Percentiles rank a stretch among this genome's conserved stretches.
Evolutionary conservation across 108 stramenopile genomes (phyloP).

Genomic region (Aureococcus anophagefferens): DNA sequence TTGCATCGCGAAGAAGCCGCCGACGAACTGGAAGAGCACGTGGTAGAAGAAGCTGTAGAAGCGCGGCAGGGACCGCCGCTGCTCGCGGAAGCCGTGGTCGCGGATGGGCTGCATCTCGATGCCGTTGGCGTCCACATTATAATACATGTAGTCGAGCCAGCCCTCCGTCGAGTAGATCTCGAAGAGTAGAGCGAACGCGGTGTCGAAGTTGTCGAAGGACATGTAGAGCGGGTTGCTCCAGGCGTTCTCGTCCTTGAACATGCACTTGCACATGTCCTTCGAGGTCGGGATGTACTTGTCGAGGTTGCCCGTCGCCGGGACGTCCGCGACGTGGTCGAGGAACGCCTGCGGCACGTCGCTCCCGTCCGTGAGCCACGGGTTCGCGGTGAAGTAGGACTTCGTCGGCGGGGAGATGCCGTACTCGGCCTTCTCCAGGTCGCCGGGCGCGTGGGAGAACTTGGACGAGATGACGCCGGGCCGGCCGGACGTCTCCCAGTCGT

Average conservation of each 20-base stretch:
- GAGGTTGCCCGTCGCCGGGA: not conserved
- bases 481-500: not conserved
- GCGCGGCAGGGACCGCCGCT: conserved; percentile 22
- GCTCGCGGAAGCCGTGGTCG: conserved; percentile 7
- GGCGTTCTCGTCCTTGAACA: conserved; percentile 32
- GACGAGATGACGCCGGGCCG: not conserved
- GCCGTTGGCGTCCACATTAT: conserved; percentile 44
- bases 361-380: too few relatives aligned
- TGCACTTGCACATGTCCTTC: conserved; percentile 31
- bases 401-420: not conserved
- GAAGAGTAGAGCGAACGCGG: conserved; percentile 40
- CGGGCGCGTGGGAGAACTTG: not conserved
- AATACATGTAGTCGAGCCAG: conserved; percentile 39
- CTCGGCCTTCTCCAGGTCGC: not conserved
- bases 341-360: not conserved
- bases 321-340: not conserved
- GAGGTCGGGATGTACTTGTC: not conserved
- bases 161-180: conserved; percentile 59
- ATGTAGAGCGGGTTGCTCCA: conserved; percentile 10
- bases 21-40: conserved; percentile 46
- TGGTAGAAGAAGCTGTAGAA: conserved; percentile 33
- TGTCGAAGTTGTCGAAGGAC: conserved; percentile 44
- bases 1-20: conserved; percentile 58
- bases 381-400: not conserved
- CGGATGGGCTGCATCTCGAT: conserved; percentile 37